Conservation (phyloP, 257 asterid genomes). For the Nicotiana paniculata region DNA sequence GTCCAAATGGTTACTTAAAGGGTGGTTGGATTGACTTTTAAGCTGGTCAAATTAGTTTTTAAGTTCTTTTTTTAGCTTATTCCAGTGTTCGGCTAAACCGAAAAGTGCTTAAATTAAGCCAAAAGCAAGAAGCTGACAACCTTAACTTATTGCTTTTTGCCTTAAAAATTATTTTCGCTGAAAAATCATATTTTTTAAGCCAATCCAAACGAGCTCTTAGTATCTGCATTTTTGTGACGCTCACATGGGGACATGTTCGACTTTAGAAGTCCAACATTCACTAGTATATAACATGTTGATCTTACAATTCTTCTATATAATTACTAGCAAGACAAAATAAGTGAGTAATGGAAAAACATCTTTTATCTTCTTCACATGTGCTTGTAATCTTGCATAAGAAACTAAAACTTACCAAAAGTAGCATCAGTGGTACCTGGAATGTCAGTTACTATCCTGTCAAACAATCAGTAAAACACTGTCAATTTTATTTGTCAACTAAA, state of each 20-base stretch:
- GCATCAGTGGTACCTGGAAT: conserved; percentile 89
- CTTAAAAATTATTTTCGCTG: no score
- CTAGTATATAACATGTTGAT: background rate
- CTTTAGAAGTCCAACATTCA: background rate
- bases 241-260: background rate
- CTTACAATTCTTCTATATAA: background rate
- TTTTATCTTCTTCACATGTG: background rate
- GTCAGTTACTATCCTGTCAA: conserved; percentile 58
- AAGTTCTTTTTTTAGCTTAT: no score
- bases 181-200: no score
- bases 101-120: no score
- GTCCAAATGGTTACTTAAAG: no score
- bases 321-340: background rate
- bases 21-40: no score
- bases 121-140: no score
- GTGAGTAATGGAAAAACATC: background rate
- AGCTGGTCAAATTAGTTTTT: no score
- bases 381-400: background rate
- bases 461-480: background rate
- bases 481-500: background rate
- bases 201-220: background rate
- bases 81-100: no score
- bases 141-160: no score
- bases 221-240: background rate
- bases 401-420: conserved; percentile 62